Percentiles rank a stretch among this genome's conserved stretches.
Conservation (phyloP, 345 rosid genomes). For the Capsella bursapastoris region DNA sequence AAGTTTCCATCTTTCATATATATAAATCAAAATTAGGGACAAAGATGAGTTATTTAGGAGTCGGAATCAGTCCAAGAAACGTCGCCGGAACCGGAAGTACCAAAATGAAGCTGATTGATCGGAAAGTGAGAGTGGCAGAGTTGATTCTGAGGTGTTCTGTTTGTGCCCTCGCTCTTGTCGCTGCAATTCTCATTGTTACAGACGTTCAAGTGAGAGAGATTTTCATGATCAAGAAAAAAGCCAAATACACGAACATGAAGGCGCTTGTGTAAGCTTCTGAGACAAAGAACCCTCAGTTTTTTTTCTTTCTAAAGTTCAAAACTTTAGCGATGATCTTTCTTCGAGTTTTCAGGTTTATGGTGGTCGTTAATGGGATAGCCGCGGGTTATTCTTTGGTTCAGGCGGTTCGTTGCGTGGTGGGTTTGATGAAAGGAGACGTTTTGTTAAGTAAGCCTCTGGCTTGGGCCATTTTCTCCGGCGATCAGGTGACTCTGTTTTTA, state of each 20-base stretch:
- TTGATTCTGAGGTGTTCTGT: constrained; percentile 73
- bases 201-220: constrained; percentile 74
- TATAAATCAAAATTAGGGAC: background rate
- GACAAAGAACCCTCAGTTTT: background rate
- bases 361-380: constrained; percentile 69
- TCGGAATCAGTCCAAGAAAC: constrained; percentile 74
- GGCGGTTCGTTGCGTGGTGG: constrained; percentile 71
- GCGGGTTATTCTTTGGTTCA: constrained; percentile 83
- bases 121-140: constrained; percentile 74
- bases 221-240: constrained; percentile 75
- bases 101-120: constrained; percentile 58
- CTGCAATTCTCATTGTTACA: constrained; percentile 76
- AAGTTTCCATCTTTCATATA: background rate
- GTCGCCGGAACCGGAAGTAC: constrained; percentile 49
- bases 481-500: constrained; percentile 62
- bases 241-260: constrained; percentile 86
- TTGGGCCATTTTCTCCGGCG: constrained; percentile 88
- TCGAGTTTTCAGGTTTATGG: constrained; percentile 69
- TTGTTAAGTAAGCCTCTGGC: constrained; percentile 81
- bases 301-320: background rate
- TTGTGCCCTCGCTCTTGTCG: constrained; percentile 60
- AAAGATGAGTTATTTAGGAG: constrained; percentile 73
- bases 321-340: background rate
- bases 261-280: constrained; percentile 78
- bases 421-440: constrained; percentile 67